Percentiles rank a stretch among this genome's conserved stretches.
phyloP scores from a whole-genome alignment of 2,329 filamentous ascomycete species.

The Penicillium sp. region DNA sequence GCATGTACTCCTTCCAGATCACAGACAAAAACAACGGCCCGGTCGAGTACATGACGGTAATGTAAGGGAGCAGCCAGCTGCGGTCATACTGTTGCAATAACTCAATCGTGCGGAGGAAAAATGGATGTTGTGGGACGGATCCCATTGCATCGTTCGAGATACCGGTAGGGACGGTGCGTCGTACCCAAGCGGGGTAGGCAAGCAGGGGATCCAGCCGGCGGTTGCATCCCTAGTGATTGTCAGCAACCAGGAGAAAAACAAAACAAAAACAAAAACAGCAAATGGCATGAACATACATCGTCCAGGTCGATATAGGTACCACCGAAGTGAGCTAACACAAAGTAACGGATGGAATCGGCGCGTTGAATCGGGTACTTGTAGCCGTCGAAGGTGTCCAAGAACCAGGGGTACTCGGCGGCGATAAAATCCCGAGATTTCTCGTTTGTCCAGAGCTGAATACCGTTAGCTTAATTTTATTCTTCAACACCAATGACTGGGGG shows the following conservation, averaged over 20 bases:
- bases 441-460: slow-evolving; percentile 74
- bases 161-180: slow-evolving; percentile 73
- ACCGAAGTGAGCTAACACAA: slow-evolving; percentile 75
- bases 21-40: slow-evolving; percentile 77
- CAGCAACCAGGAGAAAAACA: too few relatives aligned
- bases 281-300: slow-evolving; percentile 56
- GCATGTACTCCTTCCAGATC: slow-evolving; percentile 75
- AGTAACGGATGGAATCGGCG: slow-evolving; percentile 79
- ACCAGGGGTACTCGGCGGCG: slow-evolving; percentile 74
- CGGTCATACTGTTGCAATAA: slow-evolving; percentile 69
- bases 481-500: background rate
- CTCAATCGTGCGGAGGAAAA: slow-evolving; percentile 72
- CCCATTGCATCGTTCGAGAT: slow-evolving; percentile 85
- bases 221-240: slow-evolving; percentile 62
- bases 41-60: slow-evolving; percentile 79
- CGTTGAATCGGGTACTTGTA: slow-evolving; percentile 78
- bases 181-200: slow-evolving; percentile 70
- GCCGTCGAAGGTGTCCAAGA: slow-evolving; percentile 72
- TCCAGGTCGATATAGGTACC: slow-evolving; percentile 83
- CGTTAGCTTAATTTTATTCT: slow-evolving; percentile 22
- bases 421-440: slow-evolving; percentile 72
- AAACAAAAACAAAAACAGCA: too few relatives aligned
- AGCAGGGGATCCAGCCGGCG: slow-evolving; percentile 70
- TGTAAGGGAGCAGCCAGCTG: slow-evolving; percentile 72
- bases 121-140: slow-evolving; percentile 71